Evolutionary conservation across 2,329 filamentous ascomycete species (phyloP).

Genomic region (Herpomyces periplanetae): DNA sequence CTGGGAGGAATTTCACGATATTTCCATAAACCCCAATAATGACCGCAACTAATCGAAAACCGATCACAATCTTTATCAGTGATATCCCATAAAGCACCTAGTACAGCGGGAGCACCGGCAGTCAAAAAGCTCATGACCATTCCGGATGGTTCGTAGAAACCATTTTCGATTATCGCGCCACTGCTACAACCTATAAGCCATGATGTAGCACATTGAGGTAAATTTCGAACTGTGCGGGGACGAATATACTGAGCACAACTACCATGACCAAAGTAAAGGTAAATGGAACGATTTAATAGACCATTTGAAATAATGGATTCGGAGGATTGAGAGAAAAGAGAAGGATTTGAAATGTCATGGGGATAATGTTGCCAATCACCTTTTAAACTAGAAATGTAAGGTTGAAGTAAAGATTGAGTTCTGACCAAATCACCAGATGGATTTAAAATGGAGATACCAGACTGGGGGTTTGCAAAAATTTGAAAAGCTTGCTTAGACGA

Average conservation of each 20-base stretch:
- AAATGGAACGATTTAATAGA: too few relatives aligned
- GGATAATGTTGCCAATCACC: too few relatives aligned
- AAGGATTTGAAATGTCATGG: too few relatives aligned
- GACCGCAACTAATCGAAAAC: slow-evolving; percentile 36
- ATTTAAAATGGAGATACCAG: slow-evolving; percentile 49
- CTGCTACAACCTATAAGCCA: slow-evolving; percentile 86
- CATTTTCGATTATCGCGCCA: slow-evolving; percentile 34
- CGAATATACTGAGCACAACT: slow-evolving; percentile 80
- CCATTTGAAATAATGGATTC: too few relatives aligned
- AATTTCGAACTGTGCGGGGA: slow-evolving; percentile 36
- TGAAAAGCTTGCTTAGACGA: slow-evolving; percentile 2
- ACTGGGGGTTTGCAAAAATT: slow-evolving; percentile 8
- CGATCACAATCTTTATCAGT: slow-evolving; percentile 91
- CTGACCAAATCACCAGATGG: slow-evolving; percentile 43
- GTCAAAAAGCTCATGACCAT: slow-evolving; percentile 71
- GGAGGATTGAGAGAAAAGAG: too few relatives aligned
- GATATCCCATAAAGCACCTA: slow-evolving; percentile 88
- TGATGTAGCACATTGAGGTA: slow-evolving; percentile 22
- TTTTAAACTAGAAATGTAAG: slow-evolving; percentile 14
- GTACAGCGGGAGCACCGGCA: slow-evolving; percentile 29
- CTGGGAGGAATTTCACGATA: slow-evolving; percentile 5
- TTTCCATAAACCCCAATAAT: slow-evolving; percentile 57
- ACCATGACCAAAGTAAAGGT: slow-evolving; percentile 87
- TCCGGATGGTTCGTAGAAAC: slow-evolving; percentile 62
- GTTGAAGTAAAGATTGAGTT: slow-evolving; percentile 34